Percentiles rank a stretch among this genome's conserved stretches.
phyloP scores from a whole-genome alignment of 2,329 filamentous ascomycete species.

The Phaeosphaeria sp. region DNA sequence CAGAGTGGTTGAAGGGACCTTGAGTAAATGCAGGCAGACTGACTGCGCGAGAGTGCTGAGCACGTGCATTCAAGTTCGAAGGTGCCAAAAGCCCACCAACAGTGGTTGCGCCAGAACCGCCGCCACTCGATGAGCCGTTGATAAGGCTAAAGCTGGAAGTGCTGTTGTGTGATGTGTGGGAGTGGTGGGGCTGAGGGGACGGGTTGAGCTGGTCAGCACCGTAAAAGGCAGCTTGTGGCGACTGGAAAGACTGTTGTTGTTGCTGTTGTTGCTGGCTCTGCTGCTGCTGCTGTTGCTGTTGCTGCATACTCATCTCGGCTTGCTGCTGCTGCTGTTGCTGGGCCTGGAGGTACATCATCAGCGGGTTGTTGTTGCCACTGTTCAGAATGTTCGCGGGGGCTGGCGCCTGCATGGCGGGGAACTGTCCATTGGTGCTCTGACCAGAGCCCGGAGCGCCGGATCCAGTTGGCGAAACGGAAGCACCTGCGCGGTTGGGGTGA shows the following conservation, averaged over 20 bases:
- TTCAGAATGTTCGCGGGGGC: conserved; percentile 80
- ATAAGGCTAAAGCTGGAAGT: conserved; percentile 58
- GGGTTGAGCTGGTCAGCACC: conserved; percentile 67
- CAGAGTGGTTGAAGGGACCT: conserved; percentile 58
- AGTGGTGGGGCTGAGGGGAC: conserved; percentile 67
- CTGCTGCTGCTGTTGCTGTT: conserved; percentile 30
- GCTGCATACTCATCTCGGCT: conserved; percentile 45
- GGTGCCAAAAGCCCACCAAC: conserved; percentile 81
- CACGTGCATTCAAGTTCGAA: conserved; percentile 64
- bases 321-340: conserved; percentile 53
- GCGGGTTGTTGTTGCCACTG: conserved; percentile 79
- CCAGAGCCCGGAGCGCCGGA: conserved; percentile 64
- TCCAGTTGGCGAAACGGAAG: conserved; percentile 67
- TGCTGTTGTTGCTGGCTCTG: conserved; percentile 35
- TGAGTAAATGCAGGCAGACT: conserved; percentile 80
- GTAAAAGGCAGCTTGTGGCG: conserved; percentile 83
- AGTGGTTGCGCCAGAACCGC: conserved; percentile 65
- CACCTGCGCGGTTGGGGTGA: conserved; percentile 60
- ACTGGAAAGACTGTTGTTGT: conserved; percentile 67
- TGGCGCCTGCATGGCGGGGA: conserved; percentile 66
- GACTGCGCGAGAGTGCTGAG: conserved; percentile 79
- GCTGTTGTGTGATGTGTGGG: conserved; percentile 63
- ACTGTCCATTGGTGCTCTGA: conserved; percentile 62
- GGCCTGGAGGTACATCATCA: conserved; percentile 93
- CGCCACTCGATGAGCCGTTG: conserved; percentile 49